These are phyloP conservation scores for Aspergillus viridinutans DNA, from an alignment of 2,329 filamentous ascomycete species.

Conservation along the genomic window DNA sequence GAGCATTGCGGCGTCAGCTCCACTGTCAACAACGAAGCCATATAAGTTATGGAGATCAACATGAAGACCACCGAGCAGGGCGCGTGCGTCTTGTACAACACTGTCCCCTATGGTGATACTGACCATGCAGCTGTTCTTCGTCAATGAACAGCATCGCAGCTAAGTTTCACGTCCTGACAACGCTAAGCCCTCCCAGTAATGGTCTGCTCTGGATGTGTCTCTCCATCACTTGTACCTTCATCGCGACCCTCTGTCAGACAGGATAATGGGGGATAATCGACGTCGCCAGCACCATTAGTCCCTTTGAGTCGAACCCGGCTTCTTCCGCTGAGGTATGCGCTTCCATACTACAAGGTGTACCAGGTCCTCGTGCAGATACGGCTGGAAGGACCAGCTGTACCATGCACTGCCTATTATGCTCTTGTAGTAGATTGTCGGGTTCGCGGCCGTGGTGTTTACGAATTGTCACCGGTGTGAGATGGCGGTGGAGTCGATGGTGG, in stretches of 20 bases:
- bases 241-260: slow-evolving; percentile 1
- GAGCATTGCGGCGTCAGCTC: slow-evolving; percentile 23
- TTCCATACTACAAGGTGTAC: slow-evolving; percentile 39
- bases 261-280: slow-evolving; percentile 35
- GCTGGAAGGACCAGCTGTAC: slow-evolving; percentile 35
- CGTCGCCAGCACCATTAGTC: slow-evolving; percentile 35
- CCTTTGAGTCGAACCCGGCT: slow-evolving; percentile 37
- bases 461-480: no score
- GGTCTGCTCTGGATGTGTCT: slow-evolving; percentile 3
- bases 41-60: slow-evolving; percentile 25
- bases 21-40: slow-evolving; percentile 11
- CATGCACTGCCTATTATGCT: slow-evolving; percentile 40
- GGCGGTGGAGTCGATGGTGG: no score
- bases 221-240: slow-evolving; percentile 6
- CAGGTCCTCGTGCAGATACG: slow-evolving; percentile 23
- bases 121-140: slow-evolving; percentile 44
- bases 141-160: slow-evolving; percentile 39
- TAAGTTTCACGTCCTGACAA: slow-evolving; percentile 18
- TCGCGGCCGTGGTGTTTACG: no score
- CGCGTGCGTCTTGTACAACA: slow-evolving; percentile 37
- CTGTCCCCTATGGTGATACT: slow-evolving; percentile 39
- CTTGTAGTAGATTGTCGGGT: slow-evolving; percentile 29
- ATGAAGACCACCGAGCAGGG: slow-evolving; percentile 37
- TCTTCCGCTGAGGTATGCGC: slow-evolving; percentile 39
- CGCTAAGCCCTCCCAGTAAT: neutral